Conservation (phyloP, 805 yeast species). For the Teunomyces tritomae region DNA sequence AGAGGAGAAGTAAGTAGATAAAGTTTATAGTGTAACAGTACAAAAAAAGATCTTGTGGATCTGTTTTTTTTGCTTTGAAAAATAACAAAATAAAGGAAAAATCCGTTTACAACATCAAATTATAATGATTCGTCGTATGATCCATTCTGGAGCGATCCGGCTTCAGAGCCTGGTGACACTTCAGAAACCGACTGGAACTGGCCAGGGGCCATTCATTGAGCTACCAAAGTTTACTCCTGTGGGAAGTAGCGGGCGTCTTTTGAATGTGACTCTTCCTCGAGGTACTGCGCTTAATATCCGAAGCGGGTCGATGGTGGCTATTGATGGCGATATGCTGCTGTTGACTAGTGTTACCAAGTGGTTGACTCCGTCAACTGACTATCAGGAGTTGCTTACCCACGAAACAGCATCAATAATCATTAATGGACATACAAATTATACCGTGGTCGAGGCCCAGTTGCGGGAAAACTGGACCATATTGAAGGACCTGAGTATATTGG, state of each 20-base stretch:
- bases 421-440: slow-evolving; percentile 32
- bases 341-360: slow-evolving; percentile 16
- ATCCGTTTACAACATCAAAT: neutral
- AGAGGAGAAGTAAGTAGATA: neutral
- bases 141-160: neutral
- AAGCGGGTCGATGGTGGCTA: slow-evolving; percentile 40
- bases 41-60: slow-evolving; percentile 5
- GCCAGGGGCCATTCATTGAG: slow-evolving; percentile 46
- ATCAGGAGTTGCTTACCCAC: slow-evolving; percentile 31
- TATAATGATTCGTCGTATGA: neutral
- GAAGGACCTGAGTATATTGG: slow-evolving; percentile 35
- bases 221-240: slow-evolving; percentile 41
- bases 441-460: slow-evolving; percentile 34
- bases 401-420: slow-evolving; percentile 33
- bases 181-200: slow-evolving; percentile 36
- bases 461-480: slow-evolving; percentile 42
- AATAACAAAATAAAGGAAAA: neutral
- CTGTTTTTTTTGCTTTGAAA: neutral
- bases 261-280: slow-evolving; percentile 45
- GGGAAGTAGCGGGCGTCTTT: slow-evolving; percentile 36
- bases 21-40: neutral
- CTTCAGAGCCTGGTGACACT: neutral
- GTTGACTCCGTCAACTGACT: slow-evolving; percentile 13
- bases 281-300: slow-evolving; percentile 36
- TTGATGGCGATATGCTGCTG: slow-evolving; percentile 40